Evolutionary conservation across 352 stramenopile genomes (phyloP).

Genomic region (Phytophthora uliginosa): DNA sequence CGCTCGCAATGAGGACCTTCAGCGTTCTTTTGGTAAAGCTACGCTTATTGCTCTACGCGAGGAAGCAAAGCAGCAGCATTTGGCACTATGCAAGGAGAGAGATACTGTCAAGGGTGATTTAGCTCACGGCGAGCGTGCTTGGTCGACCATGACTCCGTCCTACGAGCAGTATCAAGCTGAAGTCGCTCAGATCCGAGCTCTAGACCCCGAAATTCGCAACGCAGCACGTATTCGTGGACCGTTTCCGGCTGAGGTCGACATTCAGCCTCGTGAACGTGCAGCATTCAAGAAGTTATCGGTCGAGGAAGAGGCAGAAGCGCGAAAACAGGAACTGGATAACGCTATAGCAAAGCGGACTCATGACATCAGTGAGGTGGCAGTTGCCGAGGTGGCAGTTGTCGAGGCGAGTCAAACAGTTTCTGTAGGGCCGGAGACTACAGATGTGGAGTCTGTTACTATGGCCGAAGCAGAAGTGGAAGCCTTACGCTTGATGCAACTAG

Average conservation of each 20-base stretch:
- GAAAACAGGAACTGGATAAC: slow-evolving; percentile 63
- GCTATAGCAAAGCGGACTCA: slow-evolving; percentile 74
- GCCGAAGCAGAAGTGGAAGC: slow-evolving; percentile 7
- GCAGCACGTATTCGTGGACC: slow-evolving; percentile 55
- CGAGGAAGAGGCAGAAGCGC: slow-evolving; percentile 76
- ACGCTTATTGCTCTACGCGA: slow-evolving; percentile 75
- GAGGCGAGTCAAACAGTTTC: slow-evolving; percentile 4
- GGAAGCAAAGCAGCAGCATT: slow-evolving; percentile 66
- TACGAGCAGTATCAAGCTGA: slow-evolving; percentile 78
- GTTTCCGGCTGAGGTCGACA: slow-evolving; percentile 58
- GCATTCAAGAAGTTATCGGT: slow-evolving; percentile 88
- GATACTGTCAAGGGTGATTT: slow-evolving; percentile 65
- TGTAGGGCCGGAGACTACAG: neutral
- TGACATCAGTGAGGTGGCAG: slow-evolving; percentile 44
- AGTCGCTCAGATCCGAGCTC: slow-evolving; percentile 54
- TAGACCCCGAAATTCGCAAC: slow-evolving; percentile 49
- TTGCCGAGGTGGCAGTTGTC: slow-evolving; percentile 12
- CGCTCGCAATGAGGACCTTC: slow-evolving; percentile 71
- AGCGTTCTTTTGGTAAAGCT: slow-evolving; percentile 68
- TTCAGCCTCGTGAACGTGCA: slow-evolving; percentile 62
- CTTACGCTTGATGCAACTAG: slow-evolving; percentile 18
- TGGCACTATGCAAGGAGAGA: slow-evolving; percentile 58
- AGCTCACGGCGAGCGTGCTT: slow-evolving; percentile 52
- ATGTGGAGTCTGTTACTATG: neutral
- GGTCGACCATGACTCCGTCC: slow-evolving; percentile 53